Percentiles rank a stretch among this genome's conserved stretches.
Conservation (phyloP, 306 rosid genomes). For the Vicia villosa region DNA sequence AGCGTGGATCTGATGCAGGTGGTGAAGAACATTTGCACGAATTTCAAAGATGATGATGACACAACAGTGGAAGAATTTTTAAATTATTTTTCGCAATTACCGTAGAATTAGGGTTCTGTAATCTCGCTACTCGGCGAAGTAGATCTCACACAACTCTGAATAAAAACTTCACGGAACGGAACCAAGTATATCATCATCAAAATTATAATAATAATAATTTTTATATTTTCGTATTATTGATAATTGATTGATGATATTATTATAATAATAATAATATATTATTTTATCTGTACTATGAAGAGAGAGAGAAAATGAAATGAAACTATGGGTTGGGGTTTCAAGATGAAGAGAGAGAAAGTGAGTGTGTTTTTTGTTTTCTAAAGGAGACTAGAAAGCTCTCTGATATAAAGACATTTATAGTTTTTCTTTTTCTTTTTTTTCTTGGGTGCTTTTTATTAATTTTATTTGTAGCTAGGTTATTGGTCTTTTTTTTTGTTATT, state of each 20-base stretch:
- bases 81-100: not conserved
- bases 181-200: slow-evolving; percentile 19
- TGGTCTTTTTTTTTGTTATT: too few relatives aligned
- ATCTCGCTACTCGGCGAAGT: slow-evolving; percentile 39
- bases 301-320: not conserved
- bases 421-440: not conserved
- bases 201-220: too few relatives aligned
- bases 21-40: slow-evolving; percentile 28
- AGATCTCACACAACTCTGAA: slow-evolving; percentile 54
- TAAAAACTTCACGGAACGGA: slow-evolving; percentile 16
- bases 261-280: too few relatives aligned
- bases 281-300: slow-evolving; percentile 2
- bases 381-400: slow-evolving; percentile 24
- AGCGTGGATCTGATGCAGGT: slow-evolving; percentile 51
- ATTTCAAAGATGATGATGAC: slow-evolving; percentile 39
- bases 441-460: too few relatives aligned
- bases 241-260: not conserved
- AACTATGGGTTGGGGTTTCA: slow-evolving; percentile 12
- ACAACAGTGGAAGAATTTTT: not conserved
- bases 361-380: not conserved
- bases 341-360: slow-evolving; percentile 47
- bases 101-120: slow-evolving; percentile 52
- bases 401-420: slow-evolving; percentile 26
- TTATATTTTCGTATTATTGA: not conserved
- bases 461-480: too few relatives aligned